A percentile compares a stretch with the other conserved stretches of the same genome.
These are phyloP conservation scores for Hymenoscyphus fructigenus DNA, from an alignment of 2,329 filamentous ascomycete genomes.

Conservation along the genomic window DNA sequence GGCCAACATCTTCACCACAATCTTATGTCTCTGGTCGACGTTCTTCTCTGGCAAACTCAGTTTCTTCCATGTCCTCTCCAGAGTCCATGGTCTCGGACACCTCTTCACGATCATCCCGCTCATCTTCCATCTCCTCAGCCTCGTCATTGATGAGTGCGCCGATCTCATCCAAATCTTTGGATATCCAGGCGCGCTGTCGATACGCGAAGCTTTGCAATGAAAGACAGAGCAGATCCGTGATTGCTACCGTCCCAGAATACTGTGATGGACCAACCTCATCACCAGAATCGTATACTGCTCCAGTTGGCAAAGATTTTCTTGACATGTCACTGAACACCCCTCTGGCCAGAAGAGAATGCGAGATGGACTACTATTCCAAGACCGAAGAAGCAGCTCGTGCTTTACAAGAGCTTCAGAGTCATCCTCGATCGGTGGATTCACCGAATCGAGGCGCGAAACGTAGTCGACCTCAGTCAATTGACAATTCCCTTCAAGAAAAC, in stretches of 20 bases:
- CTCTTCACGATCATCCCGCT: slow-evolving; percentile 51
- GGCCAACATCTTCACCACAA: slow-evolving; percentile 54
- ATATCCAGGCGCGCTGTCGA: slow-evolving; percentile 63
- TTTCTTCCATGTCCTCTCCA: slow-evolving; percentile 63
- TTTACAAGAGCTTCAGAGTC: slow-evolving; percentile 60
- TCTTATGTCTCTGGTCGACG: slow-evolving; percentile 52
- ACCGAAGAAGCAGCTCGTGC: slow-evolving; percentile 56
- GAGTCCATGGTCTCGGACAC: slow-evolving; percentile 69
- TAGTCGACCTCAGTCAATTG: slow-evolving; percentile 57
- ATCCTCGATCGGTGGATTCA: slow-evolving; percentile 43
- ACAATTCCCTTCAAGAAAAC: slow-evolving; percentile 63
- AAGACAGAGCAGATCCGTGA: slow-evolving; percentile 52
- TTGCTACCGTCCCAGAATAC: slow-evolving; percentile 58
- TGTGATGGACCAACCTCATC: slow-evolving; percentile 54
- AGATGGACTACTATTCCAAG: slow-evolving; percentile 43
- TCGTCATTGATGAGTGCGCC: slow-evolving; percentile 62
- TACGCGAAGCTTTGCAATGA: slow-evolving; percentile 58
- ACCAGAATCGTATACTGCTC: slow-evolving; percentile 56
- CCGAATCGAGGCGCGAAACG: slow-evolving; percentile 53
- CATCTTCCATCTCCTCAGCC: slow-evolving; percentile 63
- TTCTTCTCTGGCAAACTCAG: slow-evolving; percentile 62
- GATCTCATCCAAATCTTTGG: slow-evolving; percentile 49
- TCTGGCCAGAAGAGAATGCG: slow-evolving; percentile 46
- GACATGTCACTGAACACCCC: slow-evolving; percentile 51
- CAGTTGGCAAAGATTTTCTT: slow-evolving; percentile 51